Evolutionary conservation across 2,329 filamentous ascomycete species (phyloP), one percentile per base, ranked within the genome.

Genomic region (Scedosporium dehoogii): DNA sequence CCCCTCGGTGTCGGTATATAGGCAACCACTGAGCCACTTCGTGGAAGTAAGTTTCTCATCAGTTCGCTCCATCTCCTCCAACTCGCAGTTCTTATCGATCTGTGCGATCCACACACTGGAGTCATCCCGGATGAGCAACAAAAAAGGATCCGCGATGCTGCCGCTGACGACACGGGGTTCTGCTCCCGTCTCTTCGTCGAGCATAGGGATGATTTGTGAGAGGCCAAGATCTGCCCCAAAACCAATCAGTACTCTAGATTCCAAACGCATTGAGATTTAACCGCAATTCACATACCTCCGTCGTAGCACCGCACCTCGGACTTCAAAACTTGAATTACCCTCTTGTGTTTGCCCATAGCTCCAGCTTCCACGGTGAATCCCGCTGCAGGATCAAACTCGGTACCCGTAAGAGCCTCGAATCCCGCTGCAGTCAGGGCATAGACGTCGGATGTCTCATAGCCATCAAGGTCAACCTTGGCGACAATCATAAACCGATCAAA

Each of bases 271-370:
- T 14, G 1, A 23, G 2, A 6, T 6, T 46, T 7, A 33, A 33
- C 2, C 1, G 33, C 25, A 42, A 42, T 62, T 57, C 55, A 80
- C 87, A 81, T 74, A 93, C 91, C 88, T 74, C 88, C 88, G 72
- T 97, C 92, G 69, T 97, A 99, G 65, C 89, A 93, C 64, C 93
- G 84, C 25, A 97, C 85, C 70, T 97, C 93, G 1, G 87, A 91
- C 66, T 88, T 89, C 61, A 96, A 80, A 2, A 96, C 88, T 70
- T 97, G 94, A 16, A 97, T 87, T 41, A 97, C 87, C 63, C 91
- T 85, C 70, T 84, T 90, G 64, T 90, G 86, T 60, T 85, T 84
- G n/a, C 89, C 89, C 73, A 99, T 85, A 0, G 88, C 89, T 16
- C 90, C 91, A 18, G 94, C 89, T 67, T 96, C 89, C 57, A 97